A percentile compares a stretch with the other conserved stretches of the same genome.
Evolutionary conservation across 176 grass and related monocot genomes (phyloP).

Genomic region (Bolboschoenus planiculmis): DNA sequence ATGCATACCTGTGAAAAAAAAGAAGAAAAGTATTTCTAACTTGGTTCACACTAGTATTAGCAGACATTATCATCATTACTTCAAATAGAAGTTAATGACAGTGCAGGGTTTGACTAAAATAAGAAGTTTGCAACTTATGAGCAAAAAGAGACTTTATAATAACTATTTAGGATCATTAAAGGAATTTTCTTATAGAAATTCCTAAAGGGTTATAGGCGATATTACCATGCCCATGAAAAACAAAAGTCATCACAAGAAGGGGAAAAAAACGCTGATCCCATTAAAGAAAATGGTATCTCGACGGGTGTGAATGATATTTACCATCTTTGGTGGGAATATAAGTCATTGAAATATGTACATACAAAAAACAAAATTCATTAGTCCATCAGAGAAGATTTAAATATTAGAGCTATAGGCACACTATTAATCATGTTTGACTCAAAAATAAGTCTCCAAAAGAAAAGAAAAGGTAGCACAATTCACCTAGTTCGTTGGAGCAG

Average conservation of each 20-base stretch:
- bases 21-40: constrained; percentile 5
- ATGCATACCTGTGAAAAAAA: constrained; percentile 1
- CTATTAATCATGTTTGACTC: neutral
- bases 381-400: neutral
- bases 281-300: neutral
- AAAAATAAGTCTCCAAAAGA: neutral
- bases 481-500: constrained; percentile 82
- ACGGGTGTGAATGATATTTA: neutral
- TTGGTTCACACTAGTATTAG: neutral
- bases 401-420: neutral
- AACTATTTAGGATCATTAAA: neutral
- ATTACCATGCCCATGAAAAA: neutral
- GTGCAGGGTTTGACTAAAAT: neutral
- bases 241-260: neutral
- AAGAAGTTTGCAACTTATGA: neutral
- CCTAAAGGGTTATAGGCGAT: neutral
- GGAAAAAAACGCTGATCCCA: neutral
- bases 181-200: neutral
- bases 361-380: neutral
- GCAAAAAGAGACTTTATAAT: neutral
- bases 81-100: neutral
- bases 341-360: neutral
- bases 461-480: neutral
- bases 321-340: neutral
- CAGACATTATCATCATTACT: neutral